Evolutionary conservation across 176 grass and related monocot genomes (phyloP), one percentile per base, ranked within the genome.

Genomic region (Cymbopogon citratus): DNA sequence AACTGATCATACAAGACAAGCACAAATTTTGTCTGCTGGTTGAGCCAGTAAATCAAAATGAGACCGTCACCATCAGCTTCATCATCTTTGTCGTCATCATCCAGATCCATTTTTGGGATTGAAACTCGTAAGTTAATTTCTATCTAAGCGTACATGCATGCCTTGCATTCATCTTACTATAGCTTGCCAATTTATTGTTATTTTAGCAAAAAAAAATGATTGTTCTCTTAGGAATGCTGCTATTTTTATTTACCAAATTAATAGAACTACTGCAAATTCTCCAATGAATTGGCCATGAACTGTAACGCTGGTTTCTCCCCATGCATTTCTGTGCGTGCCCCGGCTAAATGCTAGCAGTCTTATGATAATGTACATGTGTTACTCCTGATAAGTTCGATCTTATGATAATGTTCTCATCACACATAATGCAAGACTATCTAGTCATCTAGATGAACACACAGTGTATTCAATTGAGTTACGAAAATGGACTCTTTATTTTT

Each of bases 111-210:
- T 64, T 85, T 73, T 21, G 35, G 34, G 44, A 19, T 85, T 2
- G 83, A 6, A 80, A 76, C 82, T 18, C 34, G 87, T 89, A 89
- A 78, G 87, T 81, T n/a, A n/a, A n/a, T n/a, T 57, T 12, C 3
- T 36, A 3, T 21, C 16, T 19, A 9, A 2, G 27, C 3, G 1
- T 0, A 21, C 44, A 29, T 27, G 27, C 28, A 74, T 34, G 71
- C 28, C 15, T 49, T 33, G 25, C 14, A 33, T 4, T 51, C 1
- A 12, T 33, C 14, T 31, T 52, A 16, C 3, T 48, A 14, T 45
- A 12, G 26, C 41, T 11, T 46, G 24, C 14, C 1, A 14, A 1
- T 15, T 71, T 9, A 26, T 16, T 44, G 0, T 28, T 64, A 1
- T 7, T 12, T 70, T 43, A 70, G 3, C 3, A 78, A 19, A 3